phyloP scores from a whole-genome alignment of 106 monocot species.

The Dendrobium chrysotoxum region DNA sequence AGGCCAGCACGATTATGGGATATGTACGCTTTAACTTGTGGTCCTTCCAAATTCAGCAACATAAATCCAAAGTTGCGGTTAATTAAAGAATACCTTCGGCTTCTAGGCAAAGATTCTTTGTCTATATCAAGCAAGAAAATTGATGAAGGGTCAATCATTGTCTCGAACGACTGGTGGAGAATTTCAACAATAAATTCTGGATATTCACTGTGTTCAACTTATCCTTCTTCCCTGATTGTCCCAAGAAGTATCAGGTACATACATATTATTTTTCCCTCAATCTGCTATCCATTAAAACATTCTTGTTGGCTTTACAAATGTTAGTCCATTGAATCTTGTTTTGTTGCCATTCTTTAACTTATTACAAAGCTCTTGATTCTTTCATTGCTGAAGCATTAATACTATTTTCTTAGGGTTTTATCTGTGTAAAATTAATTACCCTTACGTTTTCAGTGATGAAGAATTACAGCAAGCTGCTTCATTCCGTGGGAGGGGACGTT shows the following conservation, averaged over 20 bases:
- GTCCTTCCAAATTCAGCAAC: slow-evolving; percentile 59
- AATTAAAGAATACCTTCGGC: slow-evolving; percentile 70
- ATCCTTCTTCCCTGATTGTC: slow-evolving; percentile 78
- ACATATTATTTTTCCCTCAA: slow-evolving; percentile 2
- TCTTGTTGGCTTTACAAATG: not conserved
- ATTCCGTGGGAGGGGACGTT: slow-evolving; percentile 72
- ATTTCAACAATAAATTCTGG: slow-evolving; percentile 52
- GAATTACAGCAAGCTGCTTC: slow-evolving; percentile 75
- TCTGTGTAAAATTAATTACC: not conserved
- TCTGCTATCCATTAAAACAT: not conserved
- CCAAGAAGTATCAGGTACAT: slow-evolving; percentile 78
- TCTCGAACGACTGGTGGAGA: slow-evolving; percentile 77
- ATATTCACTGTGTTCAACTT: slow-evolving; percentile 71
- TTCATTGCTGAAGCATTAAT: not conserved
- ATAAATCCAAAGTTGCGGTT: slow-evolving; percentile 58
- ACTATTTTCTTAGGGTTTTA: not conserved
- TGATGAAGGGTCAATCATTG: slow-evolving; percentile 29
- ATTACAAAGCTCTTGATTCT: not conserved
- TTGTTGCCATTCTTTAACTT: slow-evolving; percentile 1
- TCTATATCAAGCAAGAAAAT: slow-evolving; percentile 16
- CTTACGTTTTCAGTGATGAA: slow-evolving; percentile 51
- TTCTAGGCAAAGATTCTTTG: slow-evolving; percentile 46
- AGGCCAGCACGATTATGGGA: slow-evolving; percentile 63
- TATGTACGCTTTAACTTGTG: slow-evolving; percentile 75
- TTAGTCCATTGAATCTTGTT: not conserved